Conservation (phyloP, 1,139 yeast species). For the Protomyces inundatus region DNA sequence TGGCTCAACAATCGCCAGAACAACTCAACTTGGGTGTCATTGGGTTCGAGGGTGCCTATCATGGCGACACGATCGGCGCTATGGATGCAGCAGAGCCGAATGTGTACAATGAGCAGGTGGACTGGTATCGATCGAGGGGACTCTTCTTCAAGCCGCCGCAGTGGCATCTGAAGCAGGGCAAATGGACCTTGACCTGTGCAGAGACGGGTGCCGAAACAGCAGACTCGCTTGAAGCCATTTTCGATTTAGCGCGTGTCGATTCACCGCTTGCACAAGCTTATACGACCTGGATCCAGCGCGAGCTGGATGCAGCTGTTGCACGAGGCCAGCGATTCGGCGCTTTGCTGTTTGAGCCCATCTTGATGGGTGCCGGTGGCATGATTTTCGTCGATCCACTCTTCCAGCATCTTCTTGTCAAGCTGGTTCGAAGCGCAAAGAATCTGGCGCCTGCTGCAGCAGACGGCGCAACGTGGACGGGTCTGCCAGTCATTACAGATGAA, state of each 20-base stretch:
- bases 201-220: constrained; percentile 26
- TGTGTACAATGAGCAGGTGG: constrained; percentile 35
- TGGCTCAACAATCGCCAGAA: constrained; percentile 28
- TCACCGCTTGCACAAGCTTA: constrained; percentile 1
- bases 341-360: constrained; percentile 35
- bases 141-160: constrained; percentile 36
- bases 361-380: constrained; percentile 39
- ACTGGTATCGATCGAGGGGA: constrained; percentile 36
- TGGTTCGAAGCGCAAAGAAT: constrained; percentile 30
- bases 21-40: constrained; percentile 32
- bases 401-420: constrained; percentile 35
- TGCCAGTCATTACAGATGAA: constrained; percentile 37
- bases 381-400: constrained; percentile 35
- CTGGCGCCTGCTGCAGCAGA: constrained; percentile 3
- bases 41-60: constrained; percentile 36
- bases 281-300: constrained; percentile 29
- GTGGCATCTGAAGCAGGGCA: constrained; percentile 32
- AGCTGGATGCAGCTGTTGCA: constrained; percentile 24
- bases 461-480: constrained; percentile 34
- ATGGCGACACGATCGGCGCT: constrained; percentile 37
- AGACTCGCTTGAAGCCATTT: constrained; percentile 31
- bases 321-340: constrained; percentile 36
- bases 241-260: constrained; percentile 30
- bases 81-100: constrained; percentile 38
- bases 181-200: constrained; percentile 32